phyloP scores from a whole-genome alignment of 208 protist species.

The Leishmania braziliensis region DNA sequence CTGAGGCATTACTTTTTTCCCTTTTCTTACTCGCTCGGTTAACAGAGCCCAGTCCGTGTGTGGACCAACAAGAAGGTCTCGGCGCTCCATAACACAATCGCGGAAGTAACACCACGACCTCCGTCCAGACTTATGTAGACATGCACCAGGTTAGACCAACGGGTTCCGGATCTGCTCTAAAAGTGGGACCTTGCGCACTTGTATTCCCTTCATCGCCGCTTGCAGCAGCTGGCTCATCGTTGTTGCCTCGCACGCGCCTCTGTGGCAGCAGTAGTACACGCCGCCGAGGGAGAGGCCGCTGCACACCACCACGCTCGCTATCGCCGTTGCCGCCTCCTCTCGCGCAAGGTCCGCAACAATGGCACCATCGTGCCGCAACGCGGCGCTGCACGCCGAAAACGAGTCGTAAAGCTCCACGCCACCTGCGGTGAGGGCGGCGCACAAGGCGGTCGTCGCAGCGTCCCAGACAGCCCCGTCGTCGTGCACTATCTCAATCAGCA shows the following conservation, averaged over 20 bases:
- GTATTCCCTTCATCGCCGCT: conserved; percentile 45
- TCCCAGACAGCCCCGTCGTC: conserved; percentile 80
- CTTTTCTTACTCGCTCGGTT: conserved; percentile 1
- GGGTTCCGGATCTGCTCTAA: conserved; percentile 47
- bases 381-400: conserved; percentile 72
- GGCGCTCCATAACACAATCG: background rate
- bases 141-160: background rate
- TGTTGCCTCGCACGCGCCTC: conserved; percentile 59
- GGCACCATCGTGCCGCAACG: conserved; percentile 53
- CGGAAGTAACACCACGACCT: background rate
- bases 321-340: conserved; percentile 45
- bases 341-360: conserved; percentile 58
- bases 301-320: conserved; percentile 53
- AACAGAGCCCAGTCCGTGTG: background rate
- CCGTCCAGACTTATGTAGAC: background rate
- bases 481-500: conserved; percentile 69
- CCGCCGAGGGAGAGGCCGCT: conserved; percentile 47
- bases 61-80: background rate
- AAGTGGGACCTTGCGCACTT: conserved; percentile 47
- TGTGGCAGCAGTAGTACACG: conserved; percentile 62
- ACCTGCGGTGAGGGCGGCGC: conserved; percentile 61
- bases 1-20: background rate
- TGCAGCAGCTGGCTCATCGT: conserved; percentile 60
- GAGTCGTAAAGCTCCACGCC: conserved; percentile 75
- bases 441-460: conserved; percentile 65